Percentiles rank a stretch among this genome's conserved stretches.
phyloP scores from a whole-genome alignment of 2,329 filamentous ascomycete species.

The Colletotrichum caudatum region DNA sequence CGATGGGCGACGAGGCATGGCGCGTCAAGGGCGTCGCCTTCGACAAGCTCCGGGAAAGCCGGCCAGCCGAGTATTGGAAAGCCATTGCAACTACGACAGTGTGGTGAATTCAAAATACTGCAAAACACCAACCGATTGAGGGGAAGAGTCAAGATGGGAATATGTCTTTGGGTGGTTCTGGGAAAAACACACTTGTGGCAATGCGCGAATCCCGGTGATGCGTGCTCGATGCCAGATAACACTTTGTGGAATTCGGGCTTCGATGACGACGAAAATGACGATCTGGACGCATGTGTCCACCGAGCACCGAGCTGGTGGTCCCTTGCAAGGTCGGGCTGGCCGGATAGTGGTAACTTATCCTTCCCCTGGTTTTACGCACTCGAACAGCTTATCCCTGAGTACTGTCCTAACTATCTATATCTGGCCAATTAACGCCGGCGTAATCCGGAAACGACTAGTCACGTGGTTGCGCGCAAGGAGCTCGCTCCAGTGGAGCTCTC shows the following conservation, averaged over 20 bases:
- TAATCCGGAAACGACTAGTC: constrained; percentile 25
- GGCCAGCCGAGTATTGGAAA: constrained; percentile 54
- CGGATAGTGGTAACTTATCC: constrained; percentile 8
- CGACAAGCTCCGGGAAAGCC: constrained; percentile 51
- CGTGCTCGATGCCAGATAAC: constrained; percentile 17
- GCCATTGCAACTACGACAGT: constrained; percentile 50
- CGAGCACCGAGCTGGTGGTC: constrained; percentile 19
- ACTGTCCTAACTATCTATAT: not conserved
- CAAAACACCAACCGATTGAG: not conserved
- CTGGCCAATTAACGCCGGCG: constrained; percentile 31
- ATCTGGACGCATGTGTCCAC: constrained; percentile 28
- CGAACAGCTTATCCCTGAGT: not conserved
- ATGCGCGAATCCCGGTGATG: constrained; percentile 28
- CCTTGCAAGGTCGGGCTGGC: constrained; percentile 27
- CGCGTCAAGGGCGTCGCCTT: constrained; percentile 37
- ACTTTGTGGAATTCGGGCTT: constrained; percentile 28
- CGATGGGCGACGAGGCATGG: constrained; percentile 39
- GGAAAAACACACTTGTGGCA: constrained; percentile 29
- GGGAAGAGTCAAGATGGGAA: not conserved
- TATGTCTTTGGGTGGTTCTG: constrained; percentile 8
- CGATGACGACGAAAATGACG: constrained; percentile 42
- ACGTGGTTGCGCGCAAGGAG: constrained; percentile 39
- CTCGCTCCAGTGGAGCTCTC: constrained; percentile 12
- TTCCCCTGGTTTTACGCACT: fast-evolving
- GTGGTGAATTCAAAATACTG: not conserved